phyloP scores from a whole-genome alignment of 352 stramenopile genomes.

The Phytophthora nicotianae region DNA sequence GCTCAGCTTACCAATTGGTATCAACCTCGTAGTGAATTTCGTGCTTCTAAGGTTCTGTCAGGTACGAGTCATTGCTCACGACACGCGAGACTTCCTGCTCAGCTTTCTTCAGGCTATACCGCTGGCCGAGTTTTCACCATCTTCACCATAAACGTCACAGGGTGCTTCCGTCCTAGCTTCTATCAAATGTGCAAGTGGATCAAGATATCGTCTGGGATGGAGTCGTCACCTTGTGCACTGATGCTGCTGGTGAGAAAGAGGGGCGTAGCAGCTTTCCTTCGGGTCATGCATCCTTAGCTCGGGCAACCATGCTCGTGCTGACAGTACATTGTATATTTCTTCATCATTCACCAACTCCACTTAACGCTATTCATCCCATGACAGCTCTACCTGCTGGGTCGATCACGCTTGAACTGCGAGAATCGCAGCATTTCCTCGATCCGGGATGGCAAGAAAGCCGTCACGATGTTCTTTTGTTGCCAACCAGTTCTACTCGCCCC shows the following conservation, averaged over 20 bases:
- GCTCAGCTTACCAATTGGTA: constrained; percentile 43
- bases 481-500: constrained; percentile 58
- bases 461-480: constrained; percentile 76
- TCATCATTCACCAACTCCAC: too few relatives aligned
- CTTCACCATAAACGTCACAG: constrained; percentile 74
- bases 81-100: constrained; percentile 81
- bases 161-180: constrained; percentile 79
- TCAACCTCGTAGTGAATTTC: constrained; percentile 68
- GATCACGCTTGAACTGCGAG: constrained; percentile 64
- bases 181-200: constrained; percentile 83
- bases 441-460: constrained; percentile 56
- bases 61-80: constrained; percentile 60
- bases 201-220: constrained; percentile 72
- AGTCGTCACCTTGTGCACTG: constrained; percentile 51
- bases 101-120: constrained; percentile 56
- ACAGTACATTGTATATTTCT: too few relatives aligned
- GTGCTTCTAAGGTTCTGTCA: constrained; percentile 50
- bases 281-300: constrained; percentile 74
- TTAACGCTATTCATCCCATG: too few relatives aligned
- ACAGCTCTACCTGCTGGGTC: constrained; percentile 73
- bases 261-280: constrained; percentile 80
- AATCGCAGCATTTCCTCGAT: constrained; percentile 56
- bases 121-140: constrained; percentile 46
- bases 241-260: constrained; percentile 57
- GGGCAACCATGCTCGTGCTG: constrained; percentile 78